Evolutionary conservation across 805 yeast genomes (phyloP), one percentile per base, ranked within the genome.

Genomic region (Ogataea wickerhamii): DNA sequence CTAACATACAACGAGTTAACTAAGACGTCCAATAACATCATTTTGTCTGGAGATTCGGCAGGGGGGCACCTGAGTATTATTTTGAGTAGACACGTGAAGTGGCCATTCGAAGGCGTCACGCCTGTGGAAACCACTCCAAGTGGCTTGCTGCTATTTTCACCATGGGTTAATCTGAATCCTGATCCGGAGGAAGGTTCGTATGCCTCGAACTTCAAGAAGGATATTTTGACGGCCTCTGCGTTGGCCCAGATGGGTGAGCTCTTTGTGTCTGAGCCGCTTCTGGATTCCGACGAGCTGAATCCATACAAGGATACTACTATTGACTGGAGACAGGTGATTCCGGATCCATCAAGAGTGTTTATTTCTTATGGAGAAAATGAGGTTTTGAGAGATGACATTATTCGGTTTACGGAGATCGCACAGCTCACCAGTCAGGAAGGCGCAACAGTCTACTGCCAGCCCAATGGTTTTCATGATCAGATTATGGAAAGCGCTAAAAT

Each of bases 31-130:
- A 36, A 36, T 25, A 42, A 38, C 28, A 32, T 42, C 26, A 35
- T 37, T 27, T n/a, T 38, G 5, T 38, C 33, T 18, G 46, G 46
- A 12, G 46, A 42, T 30, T 42, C 43, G 11, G 46, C 46, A 18
- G 43, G 46, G 4, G 46, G 37, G 7, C 36, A 33, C 25, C 21
- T 42, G 26, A 24, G 30, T 25, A 26, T 42, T 10, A 8, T 26
- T 13, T 18, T 38, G 12, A 36, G 34, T 8, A 38, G 31, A 22
- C 40, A 38, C 34, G 19, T 17, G 13, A 19, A 29, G 10, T 8
- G 13, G 8, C 40, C 45, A 8, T 27, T 27, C n/a, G 25, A 30
- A 7, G 18, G 21, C 6, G 38, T 28, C 14, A n/a, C 21, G 3
- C 4, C 3, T 7, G 26, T 28, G 7, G 16, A 16, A 7, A 16